phyloP scores from a whole-genome alignment of 768 basidiomycete species.

The Russula foetens region DNA sequence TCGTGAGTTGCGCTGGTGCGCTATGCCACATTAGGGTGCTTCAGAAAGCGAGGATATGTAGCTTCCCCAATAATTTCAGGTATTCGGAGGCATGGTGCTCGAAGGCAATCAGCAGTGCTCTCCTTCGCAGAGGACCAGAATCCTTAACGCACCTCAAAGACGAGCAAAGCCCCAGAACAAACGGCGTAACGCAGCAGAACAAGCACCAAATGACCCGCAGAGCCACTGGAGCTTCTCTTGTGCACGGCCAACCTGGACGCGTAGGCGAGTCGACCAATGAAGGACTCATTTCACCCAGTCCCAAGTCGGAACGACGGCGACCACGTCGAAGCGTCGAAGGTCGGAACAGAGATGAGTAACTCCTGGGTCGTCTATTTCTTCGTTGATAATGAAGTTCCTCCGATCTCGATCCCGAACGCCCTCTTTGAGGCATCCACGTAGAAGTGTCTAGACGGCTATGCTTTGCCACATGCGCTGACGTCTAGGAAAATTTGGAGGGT shows the following conservation, averaged over 20 bases:
- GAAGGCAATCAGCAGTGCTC: background rate
- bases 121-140: background rate
- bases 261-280: too few relatives aligned
- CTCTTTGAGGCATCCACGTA: background rate
- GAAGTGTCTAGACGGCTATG: background rate
- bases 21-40: too few relatives aligned
- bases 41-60: constrained; percentile 5
- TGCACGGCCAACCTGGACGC: too few relatives aligned
- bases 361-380: background rate
- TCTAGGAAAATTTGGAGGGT: too few relatives aligned
- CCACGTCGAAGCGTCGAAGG: too few relatives aligned
- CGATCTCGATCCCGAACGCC: background rate
- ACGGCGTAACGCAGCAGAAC: background rate
- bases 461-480: background rate
- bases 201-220: background rate
- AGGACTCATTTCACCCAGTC: too few relatives aligned
- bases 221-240: background rate
- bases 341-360: background rate
- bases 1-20: too few relatives aligned
- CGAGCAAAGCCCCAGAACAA: background rate
- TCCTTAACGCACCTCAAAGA: background rate
- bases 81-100: background rate
- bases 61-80: background rate
- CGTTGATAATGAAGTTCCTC: background rate
- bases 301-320: too few relatives aligned